A percentile compares a stretch with the other conserved stretches of the same genome.
Evolutionary conservation across 192 early-diverging fungal genomes (phyloP).

Genomic region (Physocladia obscura): DNA sequence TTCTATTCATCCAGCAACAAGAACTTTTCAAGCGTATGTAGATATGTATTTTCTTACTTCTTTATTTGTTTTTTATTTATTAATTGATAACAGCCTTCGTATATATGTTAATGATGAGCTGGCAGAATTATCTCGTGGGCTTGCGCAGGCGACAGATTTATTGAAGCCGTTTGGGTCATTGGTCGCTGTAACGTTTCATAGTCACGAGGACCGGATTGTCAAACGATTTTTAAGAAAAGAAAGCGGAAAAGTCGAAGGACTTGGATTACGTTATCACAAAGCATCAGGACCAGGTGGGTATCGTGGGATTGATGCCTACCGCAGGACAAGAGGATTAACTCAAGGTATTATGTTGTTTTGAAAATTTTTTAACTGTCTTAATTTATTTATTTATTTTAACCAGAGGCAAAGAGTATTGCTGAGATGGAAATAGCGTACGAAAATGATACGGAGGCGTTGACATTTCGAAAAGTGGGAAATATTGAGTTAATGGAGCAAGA

Average conservation of each 20-base stretch:
- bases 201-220: constrained; percentile 70
- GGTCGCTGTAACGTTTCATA: constrained; percentile 71
- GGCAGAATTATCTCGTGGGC: constrained; percentile 52
- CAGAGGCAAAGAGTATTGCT: neutral
- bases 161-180: constrained; percentile 55
- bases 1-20: constrained; percentile 54
- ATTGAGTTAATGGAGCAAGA: neutral
- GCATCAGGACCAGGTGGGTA: neutral
- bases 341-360: too few relatives aligned
- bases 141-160: constrained; percentile 52
- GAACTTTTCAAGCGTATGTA: constrained; percentile 34
- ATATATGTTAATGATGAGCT: constrained; percentile 77
- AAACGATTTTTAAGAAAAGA: constrained; percentile 57
- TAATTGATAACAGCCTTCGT: constrained; percentile 40
- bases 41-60: neutral
- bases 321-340: neutral
- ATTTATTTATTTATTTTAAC: too few relatives aligned
- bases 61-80: neutral
- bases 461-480: neutral
- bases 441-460: constrained; percentile 8
- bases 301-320: constrained; percentile 3
- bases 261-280: constrained; percentile 21
- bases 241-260: constrained; percentile 11
- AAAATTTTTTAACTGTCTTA: too few relatives aligned
- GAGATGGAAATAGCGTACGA: constrained; percentile 18